Base-by-base conservation (phyloP, 1,284 basidiomycete genomes). In the Afroboletus lepidellus region DNA sequence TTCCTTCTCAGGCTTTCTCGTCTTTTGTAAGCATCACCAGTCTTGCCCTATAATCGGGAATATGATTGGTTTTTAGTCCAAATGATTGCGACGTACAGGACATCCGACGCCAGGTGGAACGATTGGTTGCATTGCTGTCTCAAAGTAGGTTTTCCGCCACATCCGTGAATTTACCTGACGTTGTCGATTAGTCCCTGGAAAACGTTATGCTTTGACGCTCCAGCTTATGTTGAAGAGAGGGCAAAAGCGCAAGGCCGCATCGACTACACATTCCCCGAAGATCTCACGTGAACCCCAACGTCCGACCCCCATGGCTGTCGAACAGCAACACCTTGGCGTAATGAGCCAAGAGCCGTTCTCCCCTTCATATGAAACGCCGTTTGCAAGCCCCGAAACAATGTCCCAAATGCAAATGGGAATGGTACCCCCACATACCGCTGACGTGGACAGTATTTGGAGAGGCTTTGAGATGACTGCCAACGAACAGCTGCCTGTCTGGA, bases 171-270 rank as follows among this genome's bases (percentile, higher is more conserved):
- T 46, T 54, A 15, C 45, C 55, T 59, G 44, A 63, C 42, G 33
- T 29, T 18, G 15, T 50, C 51, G 21, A 50, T 50, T 62, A 92
- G 92, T 94, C 56, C 92, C 93, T 18, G 92, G 91, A 15, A 91
- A 90, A 60, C 83, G 93, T 50, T 96, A 95, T 62, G 92, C 92
- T 12, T 72, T 92, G 46, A 94, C 91, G 2, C 75, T 96, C 18
- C 87, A 92, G 57, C 72, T 94, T 25, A 95, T 95, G 84, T 69
- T 95, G 48, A 91, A 92, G 63, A 80, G 87, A 55, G 85, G 87
- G 25, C 81, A 84, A 61, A 86, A 83, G 56, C 81, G 85, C 53
- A 85, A 84, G 60, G 69, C 74, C 5, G 69, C 72, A 8, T 83
- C 82, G 15, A 67, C 65, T 12, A 81, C 83, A 21, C 81, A 78